Percentiles rank a stretch among this genome's conserved stretches.
Conservation (phyloP, 2,329 filamentous ascomycete species). For the Fusarium newnesense region DNA sequence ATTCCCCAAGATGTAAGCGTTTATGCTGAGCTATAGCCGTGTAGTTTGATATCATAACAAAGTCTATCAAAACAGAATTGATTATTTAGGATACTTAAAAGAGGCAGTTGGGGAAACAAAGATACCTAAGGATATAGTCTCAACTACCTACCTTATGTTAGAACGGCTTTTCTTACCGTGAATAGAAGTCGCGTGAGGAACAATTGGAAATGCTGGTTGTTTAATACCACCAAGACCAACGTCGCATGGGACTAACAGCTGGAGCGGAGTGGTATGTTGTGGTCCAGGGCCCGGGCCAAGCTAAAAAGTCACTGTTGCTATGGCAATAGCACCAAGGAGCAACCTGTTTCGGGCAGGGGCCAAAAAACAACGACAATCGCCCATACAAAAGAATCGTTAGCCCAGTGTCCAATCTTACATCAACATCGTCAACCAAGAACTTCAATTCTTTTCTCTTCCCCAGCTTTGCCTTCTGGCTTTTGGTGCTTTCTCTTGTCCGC, state of each 20-base stretch:
- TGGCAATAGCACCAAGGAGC: constrained; percentile 26
- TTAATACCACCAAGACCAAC: not conserved
- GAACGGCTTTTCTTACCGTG: not conserved
- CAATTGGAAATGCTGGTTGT: not conserved
- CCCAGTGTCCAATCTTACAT: constrained; percentile 26
- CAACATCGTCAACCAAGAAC: constrained; percentile 36
- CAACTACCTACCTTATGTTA: not conserved
- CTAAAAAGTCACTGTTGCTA: constrained; percentile 26
- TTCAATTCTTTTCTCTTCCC: constrained; percentile 34
- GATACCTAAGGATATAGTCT: not conserved
- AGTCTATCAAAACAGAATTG: not conserved
- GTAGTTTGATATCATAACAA: not conserved
- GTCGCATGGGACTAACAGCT: not conserved
- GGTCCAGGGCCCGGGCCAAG: not conserved
- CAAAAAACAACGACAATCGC: constrained; percentile 25
- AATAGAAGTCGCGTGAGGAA: not conserved
- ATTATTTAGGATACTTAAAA: not conserved
- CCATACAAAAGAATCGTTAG: constrained; percentile 30
- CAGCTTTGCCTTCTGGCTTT: constrained; percentile 21
- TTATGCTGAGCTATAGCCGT: not conserved
- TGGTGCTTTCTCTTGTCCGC: constrained; percentile 35
- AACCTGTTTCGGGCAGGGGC: constrained; percentile 42
- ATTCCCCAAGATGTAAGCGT: not conserved
- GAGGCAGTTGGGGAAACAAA: not conserved
- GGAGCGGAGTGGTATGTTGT: constrained; percentile 22